These are phyloP conservation scores for Clonostachys rosea DNA, from an alignment of 2,329 filamentous ascomycete species.

Conservation along the genomic window DNA sequence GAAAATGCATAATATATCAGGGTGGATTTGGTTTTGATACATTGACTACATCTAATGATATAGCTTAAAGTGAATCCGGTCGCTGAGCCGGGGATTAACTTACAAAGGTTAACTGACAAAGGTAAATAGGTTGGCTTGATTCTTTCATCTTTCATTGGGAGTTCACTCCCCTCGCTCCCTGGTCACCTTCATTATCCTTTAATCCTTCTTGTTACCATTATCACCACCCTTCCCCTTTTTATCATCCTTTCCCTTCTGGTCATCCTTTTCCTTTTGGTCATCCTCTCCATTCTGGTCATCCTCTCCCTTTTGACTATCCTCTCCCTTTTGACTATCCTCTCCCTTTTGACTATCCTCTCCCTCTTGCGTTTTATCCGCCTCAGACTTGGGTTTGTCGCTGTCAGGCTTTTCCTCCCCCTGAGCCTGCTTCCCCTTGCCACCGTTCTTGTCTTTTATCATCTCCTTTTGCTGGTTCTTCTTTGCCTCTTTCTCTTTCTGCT, in stretches of 20 bases:
- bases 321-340: conserved; percentile 10
- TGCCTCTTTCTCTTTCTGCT: conserved; percentile 14
- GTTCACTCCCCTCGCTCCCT: too few species aligned
- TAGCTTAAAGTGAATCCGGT: too few species aligned
- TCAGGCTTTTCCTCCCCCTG: conserved; percentile 13
- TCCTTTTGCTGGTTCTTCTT: conserved; percentile 11
- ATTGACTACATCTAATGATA: too few species aligned
- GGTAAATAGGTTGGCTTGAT: too few species aligned
- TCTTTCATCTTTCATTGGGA: too few species aligned
- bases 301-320: conserved; percentile 7
- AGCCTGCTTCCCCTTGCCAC: conserved; percentile 12
- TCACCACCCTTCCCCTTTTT: conserved; percentile 9
- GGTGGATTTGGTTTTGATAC: too few species aligned
- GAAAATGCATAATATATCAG: too few species aligned
- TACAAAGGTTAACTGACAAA: too few species aligned
- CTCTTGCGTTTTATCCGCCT: conserved; percentile 1
- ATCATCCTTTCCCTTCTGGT: conserved; percentile 3
- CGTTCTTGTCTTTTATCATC: conserved; percentile 8
- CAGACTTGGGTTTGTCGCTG: too few species aligned
- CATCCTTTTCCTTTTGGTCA: conserved; percentile 2
- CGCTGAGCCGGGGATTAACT: too few species aligned
- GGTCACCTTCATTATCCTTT: neutral
- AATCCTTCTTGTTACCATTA: conserved; percentile 6
- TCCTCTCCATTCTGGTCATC: conserved; percentile 4
- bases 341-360: conserved; percentile 4